Percentiles rank a stretch among this genome's conserved stretches.
Evolutionary conservation across 306 rosid genomes (phyloP).

Genomic region (Quercus wislizeni): DNA sequence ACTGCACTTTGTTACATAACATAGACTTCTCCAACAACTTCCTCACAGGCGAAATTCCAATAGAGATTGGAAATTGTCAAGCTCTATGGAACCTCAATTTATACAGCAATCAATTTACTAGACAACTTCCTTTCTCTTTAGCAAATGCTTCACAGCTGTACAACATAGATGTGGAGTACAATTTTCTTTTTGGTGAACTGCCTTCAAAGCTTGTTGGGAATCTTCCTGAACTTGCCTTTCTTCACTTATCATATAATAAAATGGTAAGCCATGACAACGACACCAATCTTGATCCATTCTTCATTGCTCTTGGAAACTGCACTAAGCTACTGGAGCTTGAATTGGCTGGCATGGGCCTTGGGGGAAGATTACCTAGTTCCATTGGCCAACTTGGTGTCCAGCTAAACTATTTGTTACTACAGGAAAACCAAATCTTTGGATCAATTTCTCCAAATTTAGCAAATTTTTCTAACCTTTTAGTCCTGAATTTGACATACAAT

Average conservation of each 20-base stretch:
- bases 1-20: constrained; percentile 38
- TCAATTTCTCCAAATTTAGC: constrained; percentile 51
- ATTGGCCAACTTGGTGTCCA: constrained; percentile 25
- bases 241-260: constrained; percentile 57
- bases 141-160: constrained; percentile 19
- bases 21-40: constrained; percentile 57
- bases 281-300: constrained; percentile 56
- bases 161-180: constrained; percentile 55
- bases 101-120: constrained; percentile 58
- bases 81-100: constrained; percentile 51
- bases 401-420: constrained; percentile 28
- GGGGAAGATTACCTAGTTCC: constrained; percentile 49
- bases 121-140: constrained; percentile 52
- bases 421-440: constrained; percentile 62
- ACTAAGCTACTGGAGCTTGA: constrained; percentile 52
- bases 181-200: constrained; percentile 50
- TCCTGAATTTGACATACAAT: constrained; percentile 27
- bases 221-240: constrained; percentile 31
- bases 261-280: constrained; percentile 54
- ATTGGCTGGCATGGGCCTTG: constrained; percentile 14
- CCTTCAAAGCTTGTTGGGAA: constrained; percentile 38
- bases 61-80: constrained; percentile 58
- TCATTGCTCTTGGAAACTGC: constrained; percentile 56
- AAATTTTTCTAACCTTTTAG: constrained; percentile 42
- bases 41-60: constrained; percentile 50